Evolutionary conservation across 495 filamentous ascomycete species (phyloP), one percentile per base, ranked within the genome.

Genomic region (Xylaria telfairii): DNA sequence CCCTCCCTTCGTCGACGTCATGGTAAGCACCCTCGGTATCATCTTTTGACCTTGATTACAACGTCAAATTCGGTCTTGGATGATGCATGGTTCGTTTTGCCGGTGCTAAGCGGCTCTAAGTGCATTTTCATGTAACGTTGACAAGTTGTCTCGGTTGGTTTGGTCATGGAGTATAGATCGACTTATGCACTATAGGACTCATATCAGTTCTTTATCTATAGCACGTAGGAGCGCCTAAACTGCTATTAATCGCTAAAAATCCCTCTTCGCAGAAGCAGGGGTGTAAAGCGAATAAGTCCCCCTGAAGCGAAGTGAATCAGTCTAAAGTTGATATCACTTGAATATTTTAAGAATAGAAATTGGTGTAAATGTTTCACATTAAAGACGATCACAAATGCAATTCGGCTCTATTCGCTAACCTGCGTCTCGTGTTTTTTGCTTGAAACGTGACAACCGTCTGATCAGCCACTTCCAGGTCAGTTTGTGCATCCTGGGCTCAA

Each of bases 151-250:
- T 46, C 26, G 59, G 59, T 46, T 34, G 15, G 28, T 64, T 32
- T 47, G 41, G 41, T 46, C 19, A 64, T 30, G 41, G 21, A n/a
- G 5, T 26, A 42, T 7, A 62, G 34, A 42, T 37, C 28, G 24
- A 60, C 34, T 21, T 21, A 62, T 28, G 59, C 59, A 62, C 37
- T 32, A 62, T 62, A 62, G 34, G 37, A 62, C 37, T 8, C 37
- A 7, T 62, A 21, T 42, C 59, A 41, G 21, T 24, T 37, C 32
- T 57, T 37, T 7, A 19, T 57, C 10, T 34, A 13, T 59, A 59
- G n/a, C 37, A 34, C 17, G 9, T 37, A 34, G 17, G 12, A 30
- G 15, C 51, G 24, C 51, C 51, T 30, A 17, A 17, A 21, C 51
- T 1, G 51, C 26, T 30, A 54, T 54, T 17, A 54, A 13, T 30